A percentile compares a stretch with the other conserved stretches of the same genome.
Evolutionary conservation across 1,284 basidiomycete genomes (phyloP).

Genomic region (Trametes polyzona): DNA sequence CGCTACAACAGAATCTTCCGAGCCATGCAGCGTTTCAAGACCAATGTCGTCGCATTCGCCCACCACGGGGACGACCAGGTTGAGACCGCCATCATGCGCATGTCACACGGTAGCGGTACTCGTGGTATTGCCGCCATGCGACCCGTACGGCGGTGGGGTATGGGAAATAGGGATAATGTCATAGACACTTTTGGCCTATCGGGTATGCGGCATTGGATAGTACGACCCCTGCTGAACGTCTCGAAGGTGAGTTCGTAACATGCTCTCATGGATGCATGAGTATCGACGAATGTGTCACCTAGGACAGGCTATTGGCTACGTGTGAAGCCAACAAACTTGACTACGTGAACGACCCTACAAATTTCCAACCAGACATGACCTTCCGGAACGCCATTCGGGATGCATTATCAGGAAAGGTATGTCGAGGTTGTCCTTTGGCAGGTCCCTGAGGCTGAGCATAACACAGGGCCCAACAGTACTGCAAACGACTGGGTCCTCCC

Average conservation of each 20-base stretch:
- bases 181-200: constrained; percentile 47
- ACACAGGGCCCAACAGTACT: neutral
- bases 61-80: constrained; percentile 83
- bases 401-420: constrained; percentile 8
- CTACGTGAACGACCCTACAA: constrained; percentile 69
- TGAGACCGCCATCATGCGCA: constrained; percentile 74
- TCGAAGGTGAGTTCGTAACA: constrained; percentile 57
- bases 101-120: constrained; percentile 56
- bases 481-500: neutral
- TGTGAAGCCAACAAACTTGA: constrained; percentile 62
- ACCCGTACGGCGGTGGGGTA: constrained; percentile 69
- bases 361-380: constrained; percentile 72
- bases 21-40: constrained; percentile 44
- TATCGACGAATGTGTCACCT: too few relatives aligned
- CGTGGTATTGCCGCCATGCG: constrained; percentile 70
- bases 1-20: constrained; percentile 60
- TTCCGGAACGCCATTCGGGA: constrained; percentile 71
- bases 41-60: constrained; percentile 58
- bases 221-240: constrained; percentile 68
- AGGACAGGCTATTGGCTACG: constrained; percentile 78
- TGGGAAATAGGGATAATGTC: constrained; percentile 51
- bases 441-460: neutral
- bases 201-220: constrained; percentile 68
- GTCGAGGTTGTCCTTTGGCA: neutral
- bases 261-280: neutral